phyloP scores from a whole-genome alignment of 176 grass and related monocot genomes.

The Hsuehochloa calcarea region DNA sequence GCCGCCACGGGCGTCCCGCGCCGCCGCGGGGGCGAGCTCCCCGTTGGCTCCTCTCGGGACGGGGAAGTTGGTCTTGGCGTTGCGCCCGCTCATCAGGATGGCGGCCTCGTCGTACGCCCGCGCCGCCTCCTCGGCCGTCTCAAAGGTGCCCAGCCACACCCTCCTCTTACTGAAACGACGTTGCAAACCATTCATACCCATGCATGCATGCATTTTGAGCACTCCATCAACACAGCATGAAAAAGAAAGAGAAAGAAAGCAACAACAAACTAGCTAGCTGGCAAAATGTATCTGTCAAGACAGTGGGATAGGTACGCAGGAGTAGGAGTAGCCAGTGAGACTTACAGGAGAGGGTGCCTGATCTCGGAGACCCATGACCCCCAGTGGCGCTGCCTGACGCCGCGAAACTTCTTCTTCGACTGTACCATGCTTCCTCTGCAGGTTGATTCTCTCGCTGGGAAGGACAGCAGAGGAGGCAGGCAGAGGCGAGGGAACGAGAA shows the following conservation, averaged over 20 bases:
- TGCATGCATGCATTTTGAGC: slow-evolving; percentile 1
- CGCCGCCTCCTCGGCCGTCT: slow-evolving; percentile 98
- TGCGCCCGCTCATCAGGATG: slow-evolving; percentile 95
- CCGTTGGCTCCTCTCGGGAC: slow-evolving; percentile 47
- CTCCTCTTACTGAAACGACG: slow-evolving; percentile 78
- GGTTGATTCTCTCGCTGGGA: slow-evolving; percentile 1
- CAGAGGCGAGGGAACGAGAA: slow-evolving; percentile 47
- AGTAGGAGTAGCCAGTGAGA: neutral
- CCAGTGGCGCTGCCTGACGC: slow-evolving; percentile 99
- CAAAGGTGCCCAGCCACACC: slow-evolving; percentile 99
- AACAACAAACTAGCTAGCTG: neutral
- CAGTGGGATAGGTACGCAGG: neutral
- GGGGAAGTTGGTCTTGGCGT: slow-evolving; percentile 99
- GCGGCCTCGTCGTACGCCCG: slow-evolving; percentile 96
- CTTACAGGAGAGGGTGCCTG: slow-evolving; percentile 98
- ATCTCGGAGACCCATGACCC: slow-evolving; percentile 99
- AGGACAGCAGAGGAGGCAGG: neutral
- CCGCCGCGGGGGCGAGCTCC: neutral
- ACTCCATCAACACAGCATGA: neutral
- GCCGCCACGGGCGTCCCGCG: neutral
- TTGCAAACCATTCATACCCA: neutral
- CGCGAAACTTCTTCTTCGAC: slow-evolving; percentile 96
- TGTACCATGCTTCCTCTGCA: slow-evolving; percentile 65
- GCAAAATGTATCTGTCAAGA: slow-evolving; percentile 39
- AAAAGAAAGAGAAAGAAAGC: slow-evolving; percentile 1